Conservation (phyloP, 164 flowering plant genomes). For the Aristolochia contorta region DNA sequence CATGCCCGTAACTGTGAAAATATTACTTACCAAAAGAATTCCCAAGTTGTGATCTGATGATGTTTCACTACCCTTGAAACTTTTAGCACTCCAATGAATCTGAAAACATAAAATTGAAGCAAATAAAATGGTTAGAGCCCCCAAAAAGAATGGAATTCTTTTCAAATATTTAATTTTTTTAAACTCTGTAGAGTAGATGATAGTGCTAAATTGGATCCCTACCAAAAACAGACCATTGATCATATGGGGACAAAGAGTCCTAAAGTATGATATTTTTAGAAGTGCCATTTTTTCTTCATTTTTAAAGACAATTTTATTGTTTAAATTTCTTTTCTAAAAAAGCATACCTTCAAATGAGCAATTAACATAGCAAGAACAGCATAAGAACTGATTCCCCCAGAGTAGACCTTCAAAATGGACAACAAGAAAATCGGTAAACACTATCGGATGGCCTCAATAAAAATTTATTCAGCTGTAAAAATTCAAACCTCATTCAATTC, state of each 20-base stretch:
- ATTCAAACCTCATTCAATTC: conserved; percentile 81
- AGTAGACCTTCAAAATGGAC: conserved; percentile 54
- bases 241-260: background rate
- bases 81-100: conserved; percentile 32
- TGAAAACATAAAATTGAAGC: background rate
- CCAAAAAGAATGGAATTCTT: too few relatives aligned
- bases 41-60: conserved; percentile 74
- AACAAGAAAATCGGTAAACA: background rate
- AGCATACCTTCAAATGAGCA: conserved; percentile 68
- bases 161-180: background rate
- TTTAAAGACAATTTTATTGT: too few relatives aligned
- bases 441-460: background rate
- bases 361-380: conserved; percentile 87
- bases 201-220: background rate
- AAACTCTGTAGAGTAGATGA: background rate
- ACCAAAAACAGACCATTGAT: too few relatives aligned
- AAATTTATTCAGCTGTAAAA: background rate
- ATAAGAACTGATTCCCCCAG: conserved; percentile 98
- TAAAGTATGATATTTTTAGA: background rate
- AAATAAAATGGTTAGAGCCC: too few relatives aligned
- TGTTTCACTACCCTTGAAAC: conserved; percentile 23
- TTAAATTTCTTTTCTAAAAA: background rate
- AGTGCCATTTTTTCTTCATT: background rate
- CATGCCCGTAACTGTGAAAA: too few relatives aligned
- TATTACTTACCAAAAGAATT: conserved; percentile 59